Evolutionary conservation across 768 basidiomycete genomes (phyloP).

Genomic region (Boletus barrowsii): DNA sequence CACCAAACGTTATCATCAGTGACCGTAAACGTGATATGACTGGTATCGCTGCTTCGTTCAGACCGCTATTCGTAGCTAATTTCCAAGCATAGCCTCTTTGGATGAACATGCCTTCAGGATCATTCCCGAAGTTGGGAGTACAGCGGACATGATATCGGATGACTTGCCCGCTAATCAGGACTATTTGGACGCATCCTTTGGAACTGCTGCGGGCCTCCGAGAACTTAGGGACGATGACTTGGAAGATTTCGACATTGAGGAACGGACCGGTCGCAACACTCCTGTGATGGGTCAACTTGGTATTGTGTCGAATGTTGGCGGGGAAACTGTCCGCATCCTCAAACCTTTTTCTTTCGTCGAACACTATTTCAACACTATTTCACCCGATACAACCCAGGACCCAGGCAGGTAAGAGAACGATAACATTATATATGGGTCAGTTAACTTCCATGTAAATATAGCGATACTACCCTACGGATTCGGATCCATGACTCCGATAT

Average conservation of each 20-base stretch:
- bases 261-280: conserved; percentile 13
- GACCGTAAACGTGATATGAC: conserved; percentile 23
- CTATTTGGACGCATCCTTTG: conserved; percentile 83
- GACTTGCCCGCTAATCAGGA: conserved; percentile 88
- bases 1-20: conserved; percentile 3
- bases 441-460: conserved; percentile 32
- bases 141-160: conserved; percentile 87
- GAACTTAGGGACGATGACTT: conserved; percentile 71
- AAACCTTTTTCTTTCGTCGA: conserved; percentile 65
- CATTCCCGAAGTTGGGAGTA: conserved; percentile 71
- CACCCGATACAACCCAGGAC: conserved; percentile 50
- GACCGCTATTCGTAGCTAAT: neutral
- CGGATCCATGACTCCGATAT: conserved; percentile 61
- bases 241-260: conserved; percentile 55
- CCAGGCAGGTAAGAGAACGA: conserved; percentile 42
- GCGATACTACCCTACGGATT: conserved; percentile 49
- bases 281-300: conserved; percentile 33
- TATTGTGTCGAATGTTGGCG: conserved; percentile 62
- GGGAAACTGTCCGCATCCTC: conserved; percentile 84
- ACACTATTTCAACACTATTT: conserved; percentile 67
- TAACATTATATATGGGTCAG: neutral
- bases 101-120: conserved; percentile 80
- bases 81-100: conserved; percentile 52
- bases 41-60: conserved; percentile 17
- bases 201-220: conserved; percentile 70